These are phyloP conservation scores for Cladosporium sp. DNA, from an alignment of 2,329 filamentous ascomycete genomes.

Conservation along the genomic window DNA sequence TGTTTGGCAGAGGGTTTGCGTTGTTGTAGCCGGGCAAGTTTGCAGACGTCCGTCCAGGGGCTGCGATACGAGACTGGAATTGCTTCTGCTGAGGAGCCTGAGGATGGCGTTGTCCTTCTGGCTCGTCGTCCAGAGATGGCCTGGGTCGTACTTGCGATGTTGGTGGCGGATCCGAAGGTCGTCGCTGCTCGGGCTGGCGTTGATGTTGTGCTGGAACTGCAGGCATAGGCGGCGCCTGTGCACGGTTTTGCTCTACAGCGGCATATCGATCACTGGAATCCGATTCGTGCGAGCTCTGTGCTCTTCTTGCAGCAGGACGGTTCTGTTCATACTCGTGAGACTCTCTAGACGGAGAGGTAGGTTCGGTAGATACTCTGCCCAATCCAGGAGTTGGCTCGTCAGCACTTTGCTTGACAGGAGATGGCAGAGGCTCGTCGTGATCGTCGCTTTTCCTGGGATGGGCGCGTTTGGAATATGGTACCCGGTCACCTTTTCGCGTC, in stretches of 20 bases:
- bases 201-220: slow-evolving; percentile 12
- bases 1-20: slow-evolving; percentile 49
- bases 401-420: slow-evolving; percentile 37
- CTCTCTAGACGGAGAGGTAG: slow-evolving; percentile 46
- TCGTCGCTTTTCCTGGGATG: slow-evolving; percentile 59
- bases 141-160: slow-evolving; percentile 9
- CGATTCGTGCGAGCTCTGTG: slow-evolving; percentile 2
- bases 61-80: slow-evolving; percentile 55
- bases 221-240: slow-evolving; percentile 9
- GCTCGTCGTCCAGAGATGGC: slow-evolving; percentile 10
- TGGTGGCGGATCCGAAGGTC: slow-evolving; percentile 1
- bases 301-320: not conserved
- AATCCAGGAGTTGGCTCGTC: slow-evolving; percentile 51
- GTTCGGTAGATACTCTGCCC: slow-evolving; percentile 66
- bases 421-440: slow-evolving; percentile 48
- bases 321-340: not conserved
- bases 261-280: not conserved
- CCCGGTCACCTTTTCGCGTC: slow-evolving; percentile 71
- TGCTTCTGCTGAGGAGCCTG: slow-evolving; percentile 41
- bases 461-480: slow-evolving; percentile 70
- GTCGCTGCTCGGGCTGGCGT: slow-evolving; percentile 5
- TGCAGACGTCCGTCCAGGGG: slow-evolving; percentile 54
- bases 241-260: not conserved
- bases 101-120: slow-evolving; percentile 18
- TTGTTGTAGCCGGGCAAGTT: slow-evolving; percentile 45